A percentile compares a stretch with the other conserved stretches of the same genome.
Evolutionary conservation across 495 filamentous ascomycete species (phyloP).

Genomic region (Aspergillus leporis): DNA sequence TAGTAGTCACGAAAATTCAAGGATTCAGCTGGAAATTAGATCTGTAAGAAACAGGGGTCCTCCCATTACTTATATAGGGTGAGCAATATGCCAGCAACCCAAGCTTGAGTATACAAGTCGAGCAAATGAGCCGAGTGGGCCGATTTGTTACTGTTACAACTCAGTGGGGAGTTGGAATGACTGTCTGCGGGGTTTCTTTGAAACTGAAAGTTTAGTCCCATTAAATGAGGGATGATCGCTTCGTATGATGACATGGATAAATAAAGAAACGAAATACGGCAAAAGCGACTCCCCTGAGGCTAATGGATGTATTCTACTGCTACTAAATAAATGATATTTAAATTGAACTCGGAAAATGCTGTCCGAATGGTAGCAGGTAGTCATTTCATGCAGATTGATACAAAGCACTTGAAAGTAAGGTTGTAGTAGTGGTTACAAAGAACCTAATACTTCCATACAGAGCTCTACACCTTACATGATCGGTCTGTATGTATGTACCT

Average conservation of each 20-base stretch:
- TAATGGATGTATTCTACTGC: neutral
- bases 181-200: slow-evolving; percentile 1
- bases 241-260: neutral
- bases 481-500: no score
- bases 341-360: neutral
- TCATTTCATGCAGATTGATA: neutral
- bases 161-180: neutral
- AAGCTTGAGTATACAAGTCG: neutral
- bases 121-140: slow-evolving; percentile 2
- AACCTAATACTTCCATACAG: no score
- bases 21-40: neutral
- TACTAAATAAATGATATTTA: neutral
- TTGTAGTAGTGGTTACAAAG: no score
- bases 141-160: neutral
- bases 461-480: no score
- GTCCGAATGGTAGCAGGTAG: neutral
- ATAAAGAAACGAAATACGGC: neutral
- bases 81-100: neutral
- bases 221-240: neutral
- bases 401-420: neutral
- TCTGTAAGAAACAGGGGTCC: neutral
- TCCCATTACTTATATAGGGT: neutral
- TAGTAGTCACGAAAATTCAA: no score
- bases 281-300: neutral
- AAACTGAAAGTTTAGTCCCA: neutral